Evolutionary conservation across 129 eudicot species (phyloP).

Genomic region (Smallanthus sonchifolius): DNA sequence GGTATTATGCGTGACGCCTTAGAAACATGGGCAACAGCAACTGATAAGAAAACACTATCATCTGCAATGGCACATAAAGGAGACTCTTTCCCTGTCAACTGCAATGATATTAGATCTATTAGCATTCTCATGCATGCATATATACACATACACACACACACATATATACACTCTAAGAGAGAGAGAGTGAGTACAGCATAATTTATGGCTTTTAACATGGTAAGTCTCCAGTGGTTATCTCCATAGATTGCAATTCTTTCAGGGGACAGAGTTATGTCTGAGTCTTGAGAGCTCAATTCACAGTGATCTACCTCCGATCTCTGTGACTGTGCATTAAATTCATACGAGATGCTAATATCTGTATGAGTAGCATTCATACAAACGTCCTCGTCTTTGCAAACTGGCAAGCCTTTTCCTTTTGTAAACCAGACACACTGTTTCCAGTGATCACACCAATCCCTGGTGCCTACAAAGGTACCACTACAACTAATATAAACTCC

Average conservation of each 20-base stretch:
- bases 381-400: conserved; percentile 54
- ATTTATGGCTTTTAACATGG: conserved; percentile 49
- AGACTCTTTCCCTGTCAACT: conserved; percentile 50
- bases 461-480: conserved; percentile 37
- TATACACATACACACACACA: background rate
- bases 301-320: conserved; percentile 25
- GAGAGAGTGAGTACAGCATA: conserved; percentile 38
- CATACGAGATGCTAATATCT: conserved; percentile 68
- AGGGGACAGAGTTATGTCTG: conserved; percentile 46
- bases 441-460: conserved; percentile 97
- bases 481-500: background rate
- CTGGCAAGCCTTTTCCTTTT: conserved; percentile 50
- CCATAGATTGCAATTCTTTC: conserved; percentile 83
- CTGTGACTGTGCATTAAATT: conserved; percentile 36
- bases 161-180: background rate
- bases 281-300: conserved; percentile 19
- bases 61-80: conserved; percentile 70
- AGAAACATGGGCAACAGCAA: conserved; percentile 59
- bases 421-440: conserved; percentile 89
- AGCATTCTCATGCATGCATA: background rate
- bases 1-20: conserved; percentile 50
- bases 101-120: conserved; percentile 27
- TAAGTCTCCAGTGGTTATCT: conserved; percentile 54
- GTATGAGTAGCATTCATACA: conserved; percentile 63
- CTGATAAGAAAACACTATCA: conserved; percentile 74